phyloP scores from a whole-genome alignment of 371 early-diverging fungal species.

The Zancudomyces culisetae region DNA sequence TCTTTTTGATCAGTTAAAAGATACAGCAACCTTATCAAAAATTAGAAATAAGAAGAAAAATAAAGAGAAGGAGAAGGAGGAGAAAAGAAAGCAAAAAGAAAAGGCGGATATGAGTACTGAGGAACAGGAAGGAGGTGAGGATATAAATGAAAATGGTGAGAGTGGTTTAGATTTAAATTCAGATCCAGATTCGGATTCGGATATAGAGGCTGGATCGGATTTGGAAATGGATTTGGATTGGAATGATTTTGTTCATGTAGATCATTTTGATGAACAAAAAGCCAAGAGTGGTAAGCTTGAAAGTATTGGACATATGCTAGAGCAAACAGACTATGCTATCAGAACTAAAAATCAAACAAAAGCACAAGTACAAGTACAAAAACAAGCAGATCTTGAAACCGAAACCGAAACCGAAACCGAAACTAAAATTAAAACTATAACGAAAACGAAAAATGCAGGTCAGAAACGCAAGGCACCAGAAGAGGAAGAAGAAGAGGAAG shows the following conservation, averaged over 20 bases:
- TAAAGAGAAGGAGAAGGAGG: not conserved
- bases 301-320: constrained; percentile 15
- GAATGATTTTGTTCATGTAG: constrained; percentile 17
- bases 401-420: not conserved
- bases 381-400: too few relatives aligned
- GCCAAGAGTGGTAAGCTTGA: constrained; percentile 14
- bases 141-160: not conserved
- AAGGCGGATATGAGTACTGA: not conserved
- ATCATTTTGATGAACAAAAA: constrained; percentile 21
- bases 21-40: constrained; percentile 30
- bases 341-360: too few relatives aligned
- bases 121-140: not conserved
- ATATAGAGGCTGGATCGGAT: constrained; percentile 26
- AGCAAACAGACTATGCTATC: too few relatives aligned
- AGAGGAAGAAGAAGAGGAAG: not conserved
- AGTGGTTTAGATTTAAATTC: not conserved
- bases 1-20: constrained; percentile 38
- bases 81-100: too few relatives aligned
- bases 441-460: not conserved
- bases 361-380: constrained; percentile 1
- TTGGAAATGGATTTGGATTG: constrained; percentile 22
- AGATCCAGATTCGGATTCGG: constrained; percentile 11
- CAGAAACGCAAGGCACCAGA: not conserved
- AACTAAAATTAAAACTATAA: constrained; percentile 5
- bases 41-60: not conserved